These are phyloP conservation scores for Erodium chrysanthum DNA, from an alignment of 441 rosid genomes.

Conservation along the genomic window DNA sequence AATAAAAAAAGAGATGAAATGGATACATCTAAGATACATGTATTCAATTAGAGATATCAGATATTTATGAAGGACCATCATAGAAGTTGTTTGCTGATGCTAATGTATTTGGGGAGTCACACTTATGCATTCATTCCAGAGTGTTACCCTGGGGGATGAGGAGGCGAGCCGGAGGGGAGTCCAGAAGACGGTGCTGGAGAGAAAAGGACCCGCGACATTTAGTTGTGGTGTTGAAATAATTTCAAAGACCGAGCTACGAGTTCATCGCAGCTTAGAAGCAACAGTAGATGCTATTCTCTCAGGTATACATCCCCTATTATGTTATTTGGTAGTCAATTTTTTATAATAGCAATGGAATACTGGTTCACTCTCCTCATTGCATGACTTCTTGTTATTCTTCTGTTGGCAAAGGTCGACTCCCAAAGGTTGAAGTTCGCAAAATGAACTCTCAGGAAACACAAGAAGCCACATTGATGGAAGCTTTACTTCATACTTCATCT, in stretches of 20 bases:
- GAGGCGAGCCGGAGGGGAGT: slow-evolving; percentile 81
- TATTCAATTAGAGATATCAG: not conserved
- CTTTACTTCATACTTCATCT: slow-evolving; percentile 19
- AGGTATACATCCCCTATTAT: slow-evolving; percentile 29
- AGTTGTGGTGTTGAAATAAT: slow-evolving; percentile 66
- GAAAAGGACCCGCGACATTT: slow-evolving; percentile 85
- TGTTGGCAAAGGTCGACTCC: slow-evolving; percentile 46
- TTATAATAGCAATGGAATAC: slow-evolving; percentile 2
- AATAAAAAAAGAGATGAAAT: not conserved
- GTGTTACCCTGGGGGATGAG: slow-evolving; percentile 84
- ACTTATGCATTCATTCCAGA: slow-evolving; percentile 26
- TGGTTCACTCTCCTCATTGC: not conserved
- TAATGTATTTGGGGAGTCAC: not conserved
- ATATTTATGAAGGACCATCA: not conserved
- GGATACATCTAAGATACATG: not conserved
- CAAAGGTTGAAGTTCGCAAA: slow-evolving; percentile 57
- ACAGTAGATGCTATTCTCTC: slow-evolving; percentile 80
- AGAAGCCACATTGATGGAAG: slow-evolving; percentile 26
- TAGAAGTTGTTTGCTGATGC: not conserved
- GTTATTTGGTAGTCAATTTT: not conserved
- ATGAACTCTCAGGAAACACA: slow-evolving; percentile 32
- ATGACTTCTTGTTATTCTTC: slow-evolving; percentile 19
- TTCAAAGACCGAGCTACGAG: slow-evolving; percentile 71
- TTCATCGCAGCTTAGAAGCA: slow-evolving; percentile 81
- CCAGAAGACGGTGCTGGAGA: slow-evolving; percentile 76